These are phyloP conservation scores for Solanum medicagineum DNA, from an alignment of 257 asterid genomes.

Conservation along the genomic window DNA sequence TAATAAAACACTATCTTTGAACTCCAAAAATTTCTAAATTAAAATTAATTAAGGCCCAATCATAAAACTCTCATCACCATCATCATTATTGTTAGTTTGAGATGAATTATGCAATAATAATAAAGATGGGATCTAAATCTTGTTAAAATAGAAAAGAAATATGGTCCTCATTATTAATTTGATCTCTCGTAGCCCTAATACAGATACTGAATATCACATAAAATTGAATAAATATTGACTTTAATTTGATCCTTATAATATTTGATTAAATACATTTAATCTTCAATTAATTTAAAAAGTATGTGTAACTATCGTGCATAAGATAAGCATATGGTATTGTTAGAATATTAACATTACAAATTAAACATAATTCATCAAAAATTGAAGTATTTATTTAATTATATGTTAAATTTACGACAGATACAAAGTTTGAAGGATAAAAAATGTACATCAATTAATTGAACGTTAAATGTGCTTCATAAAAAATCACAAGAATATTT, in stretches of 20 bases:
- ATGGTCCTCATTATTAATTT: not conserved
- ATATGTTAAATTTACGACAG: not conserved
- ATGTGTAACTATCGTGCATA: not conserved
- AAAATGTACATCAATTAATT: not conserved
- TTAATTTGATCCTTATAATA: not conserved
- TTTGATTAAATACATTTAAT: not conserved
- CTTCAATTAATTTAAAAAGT: not conserved
- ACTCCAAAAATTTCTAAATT: not conserved
- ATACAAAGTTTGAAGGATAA: not conserved
- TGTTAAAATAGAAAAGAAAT: not conserved
- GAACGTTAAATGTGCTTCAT: not conserved
- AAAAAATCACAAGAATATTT: not conserved
- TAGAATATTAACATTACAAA: too few species aligned
- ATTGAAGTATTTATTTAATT: not conserved
- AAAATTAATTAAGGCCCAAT: not conserved
- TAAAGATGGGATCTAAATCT: not conserved
- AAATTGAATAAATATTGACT: not conserved
- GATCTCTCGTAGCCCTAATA: not conserved
- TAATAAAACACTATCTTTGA: not conserved
- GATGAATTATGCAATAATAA: not conserved
- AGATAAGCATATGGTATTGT: not conserved
- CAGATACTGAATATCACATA: not conserved
- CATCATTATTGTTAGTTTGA: not conserved
- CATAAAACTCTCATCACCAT: not conserved
- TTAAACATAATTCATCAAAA: not conserved